phyloP scores from a whole-genome alignment of 2,329 filamentous ascomycete species.

The Diaporthe sp. region DNA sequence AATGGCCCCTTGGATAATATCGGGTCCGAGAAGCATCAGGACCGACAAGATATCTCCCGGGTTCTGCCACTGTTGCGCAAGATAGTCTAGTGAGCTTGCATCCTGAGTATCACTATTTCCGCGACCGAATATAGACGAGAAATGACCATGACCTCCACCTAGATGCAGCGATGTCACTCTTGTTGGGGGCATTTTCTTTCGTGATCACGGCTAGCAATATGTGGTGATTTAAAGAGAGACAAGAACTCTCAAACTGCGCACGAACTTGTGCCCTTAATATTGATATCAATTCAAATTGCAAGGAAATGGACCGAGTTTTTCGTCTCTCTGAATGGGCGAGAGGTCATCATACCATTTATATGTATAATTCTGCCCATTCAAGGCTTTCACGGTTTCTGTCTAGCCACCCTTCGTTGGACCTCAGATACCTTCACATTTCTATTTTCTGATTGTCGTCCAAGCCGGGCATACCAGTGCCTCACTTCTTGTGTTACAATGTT shows the following conservation, averaged over 20 bases:
- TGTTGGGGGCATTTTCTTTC: not conserved
- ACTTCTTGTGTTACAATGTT: not conserved
- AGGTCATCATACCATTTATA: not conserved
- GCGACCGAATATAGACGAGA: not conserved
- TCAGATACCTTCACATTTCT: not conserved
- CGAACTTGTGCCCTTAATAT: not conserved
- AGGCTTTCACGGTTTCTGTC: not conserved
- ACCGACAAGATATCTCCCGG: not conserved
- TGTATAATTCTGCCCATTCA: not conserved
- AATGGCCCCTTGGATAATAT: not conserved
- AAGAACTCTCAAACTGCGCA: not conserved
- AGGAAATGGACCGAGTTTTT: not conserved
- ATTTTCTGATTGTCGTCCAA: not conserved
- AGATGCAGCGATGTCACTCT: not conserved
- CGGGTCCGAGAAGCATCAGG: not conserved
- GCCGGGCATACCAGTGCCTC: not conserved
- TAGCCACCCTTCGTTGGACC: not conserved
- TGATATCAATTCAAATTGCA: not conserved
- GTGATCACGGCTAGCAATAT: not conserved
- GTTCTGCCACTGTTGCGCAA: not conserved
- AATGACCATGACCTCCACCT: not conserved
- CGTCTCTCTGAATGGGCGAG: not conserved
- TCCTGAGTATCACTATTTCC: not conserved
- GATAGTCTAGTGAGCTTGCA: not conserved
- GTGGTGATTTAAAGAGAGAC: not conserved